Conservation (phyloP, 257 asterid species). For the Oldenlandia corymbosa region DNA sequence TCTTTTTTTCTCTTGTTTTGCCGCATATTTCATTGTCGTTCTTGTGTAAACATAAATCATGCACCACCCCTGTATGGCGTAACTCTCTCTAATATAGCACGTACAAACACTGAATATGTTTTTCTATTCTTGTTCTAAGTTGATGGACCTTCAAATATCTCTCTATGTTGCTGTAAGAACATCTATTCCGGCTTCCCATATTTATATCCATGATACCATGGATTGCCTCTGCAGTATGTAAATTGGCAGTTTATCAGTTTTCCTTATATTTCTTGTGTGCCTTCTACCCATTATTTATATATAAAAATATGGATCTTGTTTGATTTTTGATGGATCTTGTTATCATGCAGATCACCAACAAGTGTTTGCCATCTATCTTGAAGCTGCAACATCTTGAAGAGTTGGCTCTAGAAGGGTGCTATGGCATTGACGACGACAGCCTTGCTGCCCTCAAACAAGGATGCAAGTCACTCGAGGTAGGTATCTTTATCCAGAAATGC, state of each 20-base stretch:
- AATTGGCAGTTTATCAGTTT: not conserved
- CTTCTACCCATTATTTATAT: not conserved
- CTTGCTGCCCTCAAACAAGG: constrained; percentile 57
- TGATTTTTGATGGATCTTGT: constrained; percentile 8
- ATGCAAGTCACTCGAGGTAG: constrained; percentile 71
- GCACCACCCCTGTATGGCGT: too few species aligned
- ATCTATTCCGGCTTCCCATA: not conserved
- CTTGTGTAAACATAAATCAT: too few species aligned
- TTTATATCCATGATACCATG: not conserved
- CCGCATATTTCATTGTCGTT: too few species aligned
- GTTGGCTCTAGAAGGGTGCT: constrained; percentile 78
- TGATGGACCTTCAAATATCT: too few species aligned
- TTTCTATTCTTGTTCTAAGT: too few species aligned
- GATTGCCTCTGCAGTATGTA: not conserved
- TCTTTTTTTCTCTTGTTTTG: too few species aligned
- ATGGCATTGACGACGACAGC: constrained; percentile 72
- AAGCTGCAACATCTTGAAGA: constrained; percentile 71
- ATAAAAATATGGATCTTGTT: not conserved
- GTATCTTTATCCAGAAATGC: not conserved
- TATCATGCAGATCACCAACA: constrained; percentile 60
- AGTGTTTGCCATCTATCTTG: constrained; percentile 56
- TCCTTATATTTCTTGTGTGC: not conserved
- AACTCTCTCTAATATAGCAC: too few species aligned
- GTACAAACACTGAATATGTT: too few species aligned
- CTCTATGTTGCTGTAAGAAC: too few species aligned